Percentiles rank a stretch among this genome's conserved stretches.
phyloP scores from a whole-genome alignment of 345 rosid species.

The Lumnitzera racemosa region DNA sequence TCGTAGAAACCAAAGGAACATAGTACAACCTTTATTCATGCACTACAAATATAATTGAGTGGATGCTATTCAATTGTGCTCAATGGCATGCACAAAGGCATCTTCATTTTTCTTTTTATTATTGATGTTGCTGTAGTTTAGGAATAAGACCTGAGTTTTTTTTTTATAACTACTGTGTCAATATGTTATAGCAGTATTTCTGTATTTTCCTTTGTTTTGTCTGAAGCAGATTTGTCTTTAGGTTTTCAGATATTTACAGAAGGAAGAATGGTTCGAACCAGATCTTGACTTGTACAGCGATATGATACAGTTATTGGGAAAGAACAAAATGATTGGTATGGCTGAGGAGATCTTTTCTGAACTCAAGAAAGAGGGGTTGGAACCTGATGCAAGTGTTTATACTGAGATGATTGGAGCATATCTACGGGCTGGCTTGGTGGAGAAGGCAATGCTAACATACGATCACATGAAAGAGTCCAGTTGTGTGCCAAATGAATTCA shows the following conservation, averaged over 20 bases:
- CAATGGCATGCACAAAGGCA: no score
- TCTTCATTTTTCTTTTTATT: no score
- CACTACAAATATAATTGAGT: no score
- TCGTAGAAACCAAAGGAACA: no score
- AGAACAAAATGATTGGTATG: conserved; percentile 31
- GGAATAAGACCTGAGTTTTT: no score
- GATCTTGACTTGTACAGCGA: conserved; percentile 30
- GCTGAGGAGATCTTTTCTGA: conserved; percentile 36
- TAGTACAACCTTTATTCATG: no score
- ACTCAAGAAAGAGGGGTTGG: conserved; percentile 32
- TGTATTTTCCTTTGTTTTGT: conserved; percentile 2
- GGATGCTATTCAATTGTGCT: no score
- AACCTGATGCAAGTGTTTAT: conserved; percentile 40
- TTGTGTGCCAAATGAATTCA: conserved; percentile 36
- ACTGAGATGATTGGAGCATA: conserved; percentile 60
- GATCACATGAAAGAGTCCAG: conserved; percentile 35
- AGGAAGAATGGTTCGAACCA: conserved; percentile 51
- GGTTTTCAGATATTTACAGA: conserved; percentile 39
- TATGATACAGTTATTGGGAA: conserved; percentile 37
- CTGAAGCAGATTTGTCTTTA: conserved; percentile 26
- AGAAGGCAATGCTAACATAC: conserved; percentile 48
- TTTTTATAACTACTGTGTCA: no score
- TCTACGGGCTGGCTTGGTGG: conserved; percentile 30
- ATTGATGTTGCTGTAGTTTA: no score
- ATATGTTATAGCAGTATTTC: neutral